Evolutionary conservation across 2,329 filamentous ascomycete species (phyloP).

Genomic region (Curvularia sp.): DNA sequence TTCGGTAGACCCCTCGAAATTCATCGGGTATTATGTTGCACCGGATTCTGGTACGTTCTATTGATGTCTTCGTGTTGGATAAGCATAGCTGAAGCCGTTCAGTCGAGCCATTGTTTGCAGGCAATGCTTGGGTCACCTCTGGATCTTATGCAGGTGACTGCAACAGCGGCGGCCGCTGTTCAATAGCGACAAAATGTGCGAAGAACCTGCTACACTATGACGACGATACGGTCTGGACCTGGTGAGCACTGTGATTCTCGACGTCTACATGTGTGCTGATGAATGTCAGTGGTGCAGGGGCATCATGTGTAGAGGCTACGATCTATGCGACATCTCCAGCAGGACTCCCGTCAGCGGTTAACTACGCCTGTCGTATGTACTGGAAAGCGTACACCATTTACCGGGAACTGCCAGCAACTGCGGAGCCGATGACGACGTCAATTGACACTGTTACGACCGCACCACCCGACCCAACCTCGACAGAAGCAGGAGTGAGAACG

Average conservation of each 20-base stretch:
- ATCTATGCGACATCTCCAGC: conserved; percentile 9
- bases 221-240: neutral
- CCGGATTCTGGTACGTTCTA: neutral
- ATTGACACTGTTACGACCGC: neutral
- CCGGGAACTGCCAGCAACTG: neutral
- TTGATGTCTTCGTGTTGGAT: neutral
- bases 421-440: neutral
- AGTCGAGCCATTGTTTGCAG: neutral
- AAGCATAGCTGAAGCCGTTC: neutral
- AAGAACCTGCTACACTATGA: neutral
- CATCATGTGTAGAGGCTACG: conserved; percentile 5
- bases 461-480: neutral
- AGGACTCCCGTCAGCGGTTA: conserved; percentile 6
- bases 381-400: neutral
- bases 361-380: conserved; percentile 2
- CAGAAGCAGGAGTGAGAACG: neutral
- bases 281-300: neutral
- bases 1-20: neutral
- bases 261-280: neutral
- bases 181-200: neutral
- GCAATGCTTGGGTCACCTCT: neutral
- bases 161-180: neutral
- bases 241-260: neutral
- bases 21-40: neutral
- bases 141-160: neutral